A percentile compares a stretch with the other conserved stretches of the same genome.
Evolutionary conservation across 1,139 yeast genomes (phyloP).

Genomic region (Diutina pseudorugosa): DNA sequence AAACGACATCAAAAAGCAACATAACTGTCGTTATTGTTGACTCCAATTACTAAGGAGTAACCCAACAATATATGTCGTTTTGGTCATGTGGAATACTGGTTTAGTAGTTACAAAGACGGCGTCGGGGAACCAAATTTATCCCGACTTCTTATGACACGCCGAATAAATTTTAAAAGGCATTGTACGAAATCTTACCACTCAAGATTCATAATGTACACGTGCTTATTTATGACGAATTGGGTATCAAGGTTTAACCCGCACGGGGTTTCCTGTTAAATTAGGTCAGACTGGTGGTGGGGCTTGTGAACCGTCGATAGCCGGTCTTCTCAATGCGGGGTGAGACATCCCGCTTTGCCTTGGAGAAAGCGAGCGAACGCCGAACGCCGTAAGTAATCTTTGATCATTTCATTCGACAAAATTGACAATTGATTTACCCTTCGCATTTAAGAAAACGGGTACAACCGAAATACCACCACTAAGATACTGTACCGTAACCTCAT

Average conservation of each 20-base stretch:
- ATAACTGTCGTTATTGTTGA: background rate
- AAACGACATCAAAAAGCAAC: background rate
- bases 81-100: too few species aligned
- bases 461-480: too few species aligned
- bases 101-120: too few species aligned
- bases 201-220: too few species aligned
- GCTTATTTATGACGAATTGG: background rate
- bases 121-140: too few species aligned
- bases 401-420: background rate
- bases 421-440: background rate
- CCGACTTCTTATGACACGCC: too few species aligned
- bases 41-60: background rate
- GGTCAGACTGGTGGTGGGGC: background rate
- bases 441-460: too few species aligned
- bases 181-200: too few species aligned
- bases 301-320: background rate
- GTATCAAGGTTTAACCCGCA: too few species aligned
- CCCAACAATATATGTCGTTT: background rate
- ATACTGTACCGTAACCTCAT: too few species aligned
- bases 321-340: background rate
- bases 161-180: too few species aligned
- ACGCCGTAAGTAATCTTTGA: background rate
- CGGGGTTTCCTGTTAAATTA: background rate
- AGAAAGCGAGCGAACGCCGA: background rate
- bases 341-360: background rate